Conservation (phyloP, 2,329 filamentous ascomycete species). For the Drechmeria coniospora region DNA sequence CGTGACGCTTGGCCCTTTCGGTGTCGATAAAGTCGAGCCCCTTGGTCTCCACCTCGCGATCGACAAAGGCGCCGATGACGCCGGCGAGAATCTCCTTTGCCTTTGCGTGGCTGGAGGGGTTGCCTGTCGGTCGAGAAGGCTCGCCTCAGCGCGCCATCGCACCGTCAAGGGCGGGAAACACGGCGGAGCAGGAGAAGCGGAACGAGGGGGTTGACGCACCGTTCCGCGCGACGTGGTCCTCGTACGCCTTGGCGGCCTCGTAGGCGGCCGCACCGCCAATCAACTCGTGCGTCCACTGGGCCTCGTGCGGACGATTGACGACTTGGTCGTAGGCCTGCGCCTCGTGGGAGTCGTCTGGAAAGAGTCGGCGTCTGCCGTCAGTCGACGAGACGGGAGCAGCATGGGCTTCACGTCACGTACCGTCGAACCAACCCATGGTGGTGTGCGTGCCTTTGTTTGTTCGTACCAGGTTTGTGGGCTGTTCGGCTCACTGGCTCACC, state of each 20-base stretch:
- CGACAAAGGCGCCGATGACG: constrained; percentile 15
- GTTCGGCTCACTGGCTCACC: no score
- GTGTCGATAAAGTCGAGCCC: constrained; percentile 13
- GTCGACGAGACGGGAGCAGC: neutral
- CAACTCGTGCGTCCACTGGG: constrained; percentile 15
- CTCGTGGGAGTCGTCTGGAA: constrained; percentile 9
- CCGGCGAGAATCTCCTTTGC: constrained; percentile 16
- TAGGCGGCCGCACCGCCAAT: constrained; percentile 15
- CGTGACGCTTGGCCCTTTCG: constrained; percentile 15
- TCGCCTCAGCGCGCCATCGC: neutral
- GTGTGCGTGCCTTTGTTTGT: neutral
- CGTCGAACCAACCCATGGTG: constrained; percentile 10
- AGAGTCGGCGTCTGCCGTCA: neutral
- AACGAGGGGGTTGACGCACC: constrained; percentile 4
- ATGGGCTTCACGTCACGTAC: constrained; percentile 2
- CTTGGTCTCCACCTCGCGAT: constrained; percentile 15
- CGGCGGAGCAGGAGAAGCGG: neutral
- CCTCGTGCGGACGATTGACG: constrained; percentile 12
- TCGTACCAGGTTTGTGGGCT: neutral
- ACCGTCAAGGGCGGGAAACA: neutral
- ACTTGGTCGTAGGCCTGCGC: constrained; percentile 13
- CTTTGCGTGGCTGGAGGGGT: constrained; percentile 11
- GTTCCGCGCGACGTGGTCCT: constrained; percentile 12
- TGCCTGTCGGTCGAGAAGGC: constrained; percentile 7
- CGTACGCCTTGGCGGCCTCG: constrained; percentile 16